Conservation (phyloP, 2,329 filamentous ascomycete genomes). For the Diaporthe sp. region DNA sequence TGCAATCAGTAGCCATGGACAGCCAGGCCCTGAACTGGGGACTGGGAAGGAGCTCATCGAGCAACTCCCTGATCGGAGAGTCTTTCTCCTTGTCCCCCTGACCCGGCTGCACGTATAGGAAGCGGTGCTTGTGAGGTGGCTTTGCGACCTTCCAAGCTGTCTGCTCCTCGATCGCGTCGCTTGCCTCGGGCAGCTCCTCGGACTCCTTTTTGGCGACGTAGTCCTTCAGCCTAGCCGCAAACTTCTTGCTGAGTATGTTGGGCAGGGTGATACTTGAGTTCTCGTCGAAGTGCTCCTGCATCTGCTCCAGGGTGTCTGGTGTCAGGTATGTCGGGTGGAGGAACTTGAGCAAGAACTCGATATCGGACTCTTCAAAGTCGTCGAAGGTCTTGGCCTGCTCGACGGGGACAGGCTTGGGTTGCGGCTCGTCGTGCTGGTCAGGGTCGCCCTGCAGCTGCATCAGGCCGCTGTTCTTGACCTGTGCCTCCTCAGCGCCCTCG, state of each 20-base stretch:
- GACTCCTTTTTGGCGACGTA: slow-evolving; percentile 79
- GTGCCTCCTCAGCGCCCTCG: slow-evolving; percentile 87
- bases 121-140: slow-evolving; percentile 96
- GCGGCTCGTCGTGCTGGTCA: slow-evolving; percentile 88
- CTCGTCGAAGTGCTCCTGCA: slow-evolving; percentile 84
- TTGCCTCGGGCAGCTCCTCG: slow-evolving; percentile 59
- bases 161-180: slow-evolving; percentile 69
- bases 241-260: slow-evolving; percentile 83
- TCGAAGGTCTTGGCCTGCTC: slow-evolving; percentile 60
- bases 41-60: slow-evolving; percentile 88
- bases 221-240: slow-evolving; percentile 77
- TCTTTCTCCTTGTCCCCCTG: slow-evolving; percentile 56
- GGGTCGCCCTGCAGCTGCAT: slow-evolving; percentile 94
- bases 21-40: slow-evolving; percentile 92
- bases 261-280: slow-evolving; percentile 88
- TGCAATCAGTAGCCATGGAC: slow-evolving; percentile 82
- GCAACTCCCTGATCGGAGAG: slow-evolving; percentile 80
- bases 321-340: slow-evolving; percentile 92
- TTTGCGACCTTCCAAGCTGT: slow-evolving; percentile 81
- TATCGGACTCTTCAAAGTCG: slow-evolving; percentile 79
- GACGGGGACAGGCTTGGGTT: slow-evolving; percentile 68
- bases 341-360: slow-evolving; percentile 92
- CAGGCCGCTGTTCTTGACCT: slow-evolving; percentile 90
- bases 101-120: slow-evolving; percentile 80
- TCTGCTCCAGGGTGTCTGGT: slow-evolving; percentile 88